phyloP scores from a whole-genome alignment of 2,329 filamentous ascomycete genomes.

The Ciborinia camelliae region DNA sequence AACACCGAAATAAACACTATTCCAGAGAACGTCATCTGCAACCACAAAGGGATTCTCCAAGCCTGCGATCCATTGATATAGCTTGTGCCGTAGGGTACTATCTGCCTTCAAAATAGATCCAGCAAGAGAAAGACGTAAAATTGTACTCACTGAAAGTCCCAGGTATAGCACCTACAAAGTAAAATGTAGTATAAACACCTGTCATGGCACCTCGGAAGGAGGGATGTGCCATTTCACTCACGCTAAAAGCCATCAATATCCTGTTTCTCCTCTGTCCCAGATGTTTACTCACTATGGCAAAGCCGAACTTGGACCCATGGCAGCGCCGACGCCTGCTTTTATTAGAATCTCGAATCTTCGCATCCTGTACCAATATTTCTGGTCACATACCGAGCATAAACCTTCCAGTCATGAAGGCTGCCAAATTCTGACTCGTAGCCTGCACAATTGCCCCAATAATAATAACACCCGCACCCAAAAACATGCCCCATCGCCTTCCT shows the following conservation, averaged over 20 bases:
- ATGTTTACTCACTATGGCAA: slow-evolving; percentile 33
- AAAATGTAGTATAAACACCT: slow-evolving; percentile 32
- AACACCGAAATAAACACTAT: slow-evolving; percentile 41
- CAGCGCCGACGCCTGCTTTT: slow-evolving; percentile 27
- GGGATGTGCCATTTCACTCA: slow-evolving; percentile 45
- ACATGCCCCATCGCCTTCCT: slow-evolving; percentile 24
- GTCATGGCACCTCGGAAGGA: slow-evolving; percentile 43
- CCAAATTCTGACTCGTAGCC: slow-evolving; percentile 33
- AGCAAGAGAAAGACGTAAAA: rapidly evolving
- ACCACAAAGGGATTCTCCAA: slow-evolving; percentile 40
- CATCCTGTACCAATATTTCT: neutral
- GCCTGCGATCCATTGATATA: slow-evolving; percentile 20
- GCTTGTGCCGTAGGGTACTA: slow-evolving; percentile 17
- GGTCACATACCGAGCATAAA: slow-evolving; percentile 55
- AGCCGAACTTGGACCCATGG: slow-evolving; percentile 18
- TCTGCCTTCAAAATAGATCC: neutral
- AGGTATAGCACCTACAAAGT: slow-evolving; percentile 29
- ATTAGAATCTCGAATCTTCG: slow-evolving; percentile 31
- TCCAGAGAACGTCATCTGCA: slow-evolving; percentile 32
- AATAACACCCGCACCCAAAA: slow-evolving; percentile 24
- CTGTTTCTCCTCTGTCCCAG: no score
- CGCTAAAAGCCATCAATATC: slow-evolving; percentile 36
- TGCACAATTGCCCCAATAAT: slow-evolving; percentile 24
- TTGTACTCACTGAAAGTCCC: slow-evolving; percentile 18
- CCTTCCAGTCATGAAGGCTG: slow-evolving; percentile 47